These are phyloP conservation scores for Pseudogymnoascus sp. DNA, from an alignment of 2,329 filamentous ascomycete species.

Conservation along the genomic window DNA sequence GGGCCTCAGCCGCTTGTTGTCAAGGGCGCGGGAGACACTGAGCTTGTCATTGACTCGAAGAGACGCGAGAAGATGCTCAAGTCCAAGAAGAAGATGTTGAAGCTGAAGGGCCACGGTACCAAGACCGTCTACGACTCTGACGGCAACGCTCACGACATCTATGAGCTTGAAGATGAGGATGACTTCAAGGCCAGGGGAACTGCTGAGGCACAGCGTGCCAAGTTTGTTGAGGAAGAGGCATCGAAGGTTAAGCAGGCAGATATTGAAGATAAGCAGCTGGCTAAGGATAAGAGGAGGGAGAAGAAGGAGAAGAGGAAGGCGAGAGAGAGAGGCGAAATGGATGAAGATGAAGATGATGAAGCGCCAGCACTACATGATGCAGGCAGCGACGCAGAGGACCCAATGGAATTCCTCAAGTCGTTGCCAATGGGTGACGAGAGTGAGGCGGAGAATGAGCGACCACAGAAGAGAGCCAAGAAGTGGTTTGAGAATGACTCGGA, in stretches of 20 bases:
- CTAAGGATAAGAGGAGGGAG: constrained; percentile 68
- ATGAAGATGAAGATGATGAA: constrained; percentile 31
- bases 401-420: constrained; percentile 50
- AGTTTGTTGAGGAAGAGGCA: constrained; percentile 71
- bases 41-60: constrained; percentile 85
- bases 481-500: constrained; percentile 67
- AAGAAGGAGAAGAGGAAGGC: constrained; percentile 69
- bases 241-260: constrained; percentile 68
- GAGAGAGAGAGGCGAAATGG: constrained; percentile 49
- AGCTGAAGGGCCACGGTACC: constrained; percentile 77
- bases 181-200: constrained; percentile 69
- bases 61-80: constrained; percentile 90
- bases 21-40: constrained; percentile 57
- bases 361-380: constrained; percentile 26
- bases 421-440: constrained; percentile 42
- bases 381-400: constrained; percentile 42
- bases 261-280: constrained; percentile 71
- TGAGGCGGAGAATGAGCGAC: constrained; percentile 37
- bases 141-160: constrained; percentile 73
- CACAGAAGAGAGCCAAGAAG: constrained; percentile 63
- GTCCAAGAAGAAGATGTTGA: constrained; percentile 88
- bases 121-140: constrained; percentile 92
- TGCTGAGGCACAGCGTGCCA: constrained; percentile 65
- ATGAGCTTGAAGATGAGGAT: constrained; percentile 80
- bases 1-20: constrained; percentile 51